phyloP scores from a whole-genome alignment of 23 red algal species.

The Cyanidioschyzon merolae region DNA sequence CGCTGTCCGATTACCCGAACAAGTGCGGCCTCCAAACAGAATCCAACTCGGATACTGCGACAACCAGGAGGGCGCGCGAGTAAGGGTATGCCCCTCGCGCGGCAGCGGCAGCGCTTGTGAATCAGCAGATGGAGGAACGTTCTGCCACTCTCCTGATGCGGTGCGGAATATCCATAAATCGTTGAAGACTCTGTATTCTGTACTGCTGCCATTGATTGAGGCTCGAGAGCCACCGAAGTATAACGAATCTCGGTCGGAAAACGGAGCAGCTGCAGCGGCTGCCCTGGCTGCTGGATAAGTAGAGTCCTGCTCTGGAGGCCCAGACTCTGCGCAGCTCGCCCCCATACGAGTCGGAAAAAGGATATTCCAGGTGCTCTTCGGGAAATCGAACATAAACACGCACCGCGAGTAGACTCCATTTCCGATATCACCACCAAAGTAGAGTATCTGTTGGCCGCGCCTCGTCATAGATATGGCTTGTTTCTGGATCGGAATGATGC shows the following conservation, averaged over 20 bases:
- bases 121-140: background rate
- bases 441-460: constrained; percentile 5
- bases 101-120: background rate
- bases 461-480: background rate
- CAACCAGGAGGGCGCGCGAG: background rate
- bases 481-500: background rate
- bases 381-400: background rate
- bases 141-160: background rate
- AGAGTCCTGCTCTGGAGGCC: background rate
- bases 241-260: background rate
- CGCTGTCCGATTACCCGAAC: background rate
- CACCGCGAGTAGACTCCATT: background rate
- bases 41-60: background rate
- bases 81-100: background rate
- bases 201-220: background rate
- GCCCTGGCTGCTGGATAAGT: background rate
- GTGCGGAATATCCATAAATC: background rate
- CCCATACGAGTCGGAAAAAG: background rate
- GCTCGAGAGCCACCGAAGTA: constrained; percentile 3
- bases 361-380: background rate
- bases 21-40: background rate
- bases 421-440: constrained; percentile 7
- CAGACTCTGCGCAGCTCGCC: background rate
- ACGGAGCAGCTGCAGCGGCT: background rate
- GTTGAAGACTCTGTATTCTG: background rate